Evolutionary conservation across 129 eudicot species (phyloP), one percentile per base, ranked within the genome.

Genomic region (Erigeron canadensis): DNA sequence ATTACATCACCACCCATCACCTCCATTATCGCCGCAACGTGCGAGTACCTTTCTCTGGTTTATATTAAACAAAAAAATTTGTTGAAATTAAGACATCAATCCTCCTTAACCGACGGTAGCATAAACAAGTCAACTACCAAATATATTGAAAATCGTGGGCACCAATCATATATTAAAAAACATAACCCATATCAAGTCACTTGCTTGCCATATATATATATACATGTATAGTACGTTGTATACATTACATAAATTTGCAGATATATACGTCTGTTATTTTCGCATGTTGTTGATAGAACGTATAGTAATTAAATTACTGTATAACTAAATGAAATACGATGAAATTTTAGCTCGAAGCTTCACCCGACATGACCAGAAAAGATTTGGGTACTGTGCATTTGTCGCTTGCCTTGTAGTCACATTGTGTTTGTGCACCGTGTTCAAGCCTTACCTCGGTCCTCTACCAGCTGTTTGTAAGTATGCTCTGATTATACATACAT

Each of bases 311-410:
- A 28, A 54, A 55, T 46, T 41, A 18, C 7, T 46, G 50, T n/a
- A 9, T 8, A 22, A 41, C 10, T 34, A 70, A 8, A 71, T 63
- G 77, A 78, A 64, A 78, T 71, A 71, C 12, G 77, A 78, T 17
- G 73, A 78, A 62, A 78, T 78, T 8, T 70, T 78, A 13, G 78
- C 82, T 15, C 81, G 87, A 71, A 90, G 91, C 70, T 90, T 85
- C 55, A 84, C 81, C 58, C 66, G 59, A 4, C 47, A 75, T 8
- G 95, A 87, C 51, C 87, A 83, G 43, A 77, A 78, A 55, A 70
- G 75, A 74, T 66, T 90, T 5, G 75, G 83, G 34, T 63, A 34
- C 10, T 80, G 77, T 17, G 88, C 89, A 45, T 45, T 83, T 71
- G 34, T 83, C 16, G 82, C 83, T 62, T 83, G 84, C 67, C 65